phyloP scores from a whole-genome alignment of 176 grass and related monocot species.

The Leersia perrieri region DNA sequence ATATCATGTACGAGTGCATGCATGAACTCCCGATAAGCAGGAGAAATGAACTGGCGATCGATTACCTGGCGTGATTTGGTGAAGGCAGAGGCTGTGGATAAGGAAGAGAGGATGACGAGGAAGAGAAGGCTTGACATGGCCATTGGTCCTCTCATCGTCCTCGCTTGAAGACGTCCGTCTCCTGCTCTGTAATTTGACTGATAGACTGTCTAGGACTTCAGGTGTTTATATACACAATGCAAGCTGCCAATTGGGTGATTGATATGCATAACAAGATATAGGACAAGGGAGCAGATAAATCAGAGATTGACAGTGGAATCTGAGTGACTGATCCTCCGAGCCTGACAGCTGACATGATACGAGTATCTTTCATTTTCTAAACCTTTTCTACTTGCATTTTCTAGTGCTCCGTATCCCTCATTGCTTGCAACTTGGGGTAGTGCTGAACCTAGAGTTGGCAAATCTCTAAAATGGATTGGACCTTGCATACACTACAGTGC shows the following conservation, averaged over 20 bases:
- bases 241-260: not conserved
- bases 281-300: not conserved
- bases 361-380: not conserved
- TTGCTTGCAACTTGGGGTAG: not conserved
- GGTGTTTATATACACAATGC: slow-evolving; percentile 12
- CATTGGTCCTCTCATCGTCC: slow-evolving; percentile 6
- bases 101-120: slow-evolving; percentile 28
- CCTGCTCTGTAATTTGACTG: not conserved
- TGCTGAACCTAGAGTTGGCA: not conserved
- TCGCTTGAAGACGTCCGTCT: not conserved
- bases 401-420: not conserved
- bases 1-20: not conserved
- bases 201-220: not conserved
- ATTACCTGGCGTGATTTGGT: slow-evolving; percentile 52
- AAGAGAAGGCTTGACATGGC: slow-evolving; percentile 29
- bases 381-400: not conserved
- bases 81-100: slow-evolving; percentile 31
- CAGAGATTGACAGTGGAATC: slow-evolving; percentile 1
- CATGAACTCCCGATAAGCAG: not conserved
- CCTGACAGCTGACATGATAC: not conserved
- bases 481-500: not conserved
- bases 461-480: not conserved
- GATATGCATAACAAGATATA: not conserved
- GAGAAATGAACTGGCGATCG: not conserved
- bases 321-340: not conserved